Base-by-base conservation (phyloP, 176 grass and related monocot genomes). In the Canna indica region DNA sequence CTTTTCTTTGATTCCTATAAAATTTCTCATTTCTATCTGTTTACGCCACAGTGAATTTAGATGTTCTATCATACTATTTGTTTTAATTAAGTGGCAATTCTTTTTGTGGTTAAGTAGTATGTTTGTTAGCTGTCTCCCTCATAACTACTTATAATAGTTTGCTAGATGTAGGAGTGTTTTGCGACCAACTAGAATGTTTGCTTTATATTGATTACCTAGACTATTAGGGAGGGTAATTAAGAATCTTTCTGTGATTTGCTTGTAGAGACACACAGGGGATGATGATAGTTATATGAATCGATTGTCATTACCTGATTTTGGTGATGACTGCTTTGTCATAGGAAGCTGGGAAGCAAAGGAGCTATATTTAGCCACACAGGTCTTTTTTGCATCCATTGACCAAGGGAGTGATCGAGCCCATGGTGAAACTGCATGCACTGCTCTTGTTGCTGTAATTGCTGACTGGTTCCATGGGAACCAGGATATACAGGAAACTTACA, bases 271-370 rank as follows among this genome's bases (percentile, higher is more conserved):
- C 81, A 88, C 62, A 52, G 74, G 67, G 15, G 66, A 81, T 58
- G 78, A 85, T 35, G 57, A 75, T 22, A 83, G 71, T 25, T 69
- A 25, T 68, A 87, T 22, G 32, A 66, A 86, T 35, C 77, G 82
- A 50, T 81, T 76, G 45, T 66, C 74, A 17, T 56, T 76, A 53
- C 86, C 86, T 0, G 80, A 92, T 47, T 97, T 97, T 77, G 93
- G 93, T 38, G 88, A 97, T 59, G 93, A 91, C 0, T 81, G 80
- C 81, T 97, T 97, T 85, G 75, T 89, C 54, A 80, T 97, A 32
- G 93, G 93, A 26, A 92, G 71, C 29, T 71, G 69, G 69, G 47
- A 71, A 33, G 12, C 47, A 35, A 71, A 54, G 47, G 69, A 71
- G 17, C 46, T 71, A 24, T 60, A 73, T 12, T 36, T 73, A 22